Base-by-base conservation (phyloP, 768 basidiomycete genomes). In the Suillus hirtellus region DNA sequence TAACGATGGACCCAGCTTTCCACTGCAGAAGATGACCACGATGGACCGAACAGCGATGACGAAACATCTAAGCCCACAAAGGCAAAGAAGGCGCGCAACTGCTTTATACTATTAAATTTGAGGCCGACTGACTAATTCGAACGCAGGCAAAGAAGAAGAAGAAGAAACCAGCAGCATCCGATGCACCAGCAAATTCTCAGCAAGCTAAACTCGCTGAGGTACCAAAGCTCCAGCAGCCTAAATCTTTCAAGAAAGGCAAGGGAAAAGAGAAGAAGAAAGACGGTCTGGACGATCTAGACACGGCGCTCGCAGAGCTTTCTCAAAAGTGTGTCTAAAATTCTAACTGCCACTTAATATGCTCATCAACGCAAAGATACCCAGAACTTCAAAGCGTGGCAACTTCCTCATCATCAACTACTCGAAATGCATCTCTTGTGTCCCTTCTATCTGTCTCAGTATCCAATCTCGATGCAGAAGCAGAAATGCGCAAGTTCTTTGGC, bases 401-500 rank as follows among this genome's bases (percentile, higher is more conserved):
- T 10, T 61, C 69, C 24, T 70, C 74, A 0, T 67, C 73, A 24
- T 58, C 72, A 9, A 72, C 75, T 69, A 44, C 55, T 70, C 66
- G 63, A 66, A 65, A 71, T 46, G 73, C 76, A 42, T 73, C 78
- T 24, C 71, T 86, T 60, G 73, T 83, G 12, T 73, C 83, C 54
- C 84, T 97, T 1, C 81, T 96, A 21, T 79, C 91, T 0, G 88
- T 96, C n/a, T 93, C 92, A 0, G 80, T 89, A 1, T 79, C 89
- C 46, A 83, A 93, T 68, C 86, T 99, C 17, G 95, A 99, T 66
- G 82, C 88, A 12, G 95, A 96, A 64, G 89, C 90, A 0, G 97
- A 99, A 72, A 85, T 99, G 77, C 88, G 91, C 61, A 89, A 88
- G 66, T 96, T 98, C 82, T 99, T 99, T 71, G 96, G 96, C 2